Evolutionary conservation across 495 filamentous ascomycete genomes (phyloP).

Genomic region (Cercophora scortea): DNA sequence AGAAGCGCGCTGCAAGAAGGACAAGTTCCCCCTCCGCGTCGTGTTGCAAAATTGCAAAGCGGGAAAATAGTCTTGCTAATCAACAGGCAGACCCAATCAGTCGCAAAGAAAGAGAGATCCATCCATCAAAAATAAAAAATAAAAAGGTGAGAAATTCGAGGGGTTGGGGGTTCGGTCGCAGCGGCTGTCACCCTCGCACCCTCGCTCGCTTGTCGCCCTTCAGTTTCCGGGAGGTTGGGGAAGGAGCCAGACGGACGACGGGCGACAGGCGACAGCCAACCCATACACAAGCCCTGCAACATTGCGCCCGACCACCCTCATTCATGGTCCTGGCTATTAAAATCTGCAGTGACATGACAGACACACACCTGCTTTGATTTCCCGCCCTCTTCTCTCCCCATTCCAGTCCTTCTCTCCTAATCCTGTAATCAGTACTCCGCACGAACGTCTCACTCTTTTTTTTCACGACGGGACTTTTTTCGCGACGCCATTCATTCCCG

Average conservation of each 20-base stretch:
- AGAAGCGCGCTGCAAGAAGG: constrained; percentile 4
- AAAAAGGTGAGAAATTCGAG: constrained; percentile 14
- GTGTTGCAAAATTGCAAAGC: not conserved
- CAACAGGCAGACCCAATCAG: not conserved
- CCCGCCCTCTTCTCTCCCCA: not conserved
- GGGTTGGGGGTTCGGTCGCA: constrained; percentile 17
- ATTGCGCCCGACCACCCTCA: constrained; percentile 16
- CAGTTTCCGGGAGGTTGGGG: constrained; percentile 24
- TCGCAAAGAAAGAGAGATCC: not conserved
- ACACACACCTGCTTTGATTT: not conserved
- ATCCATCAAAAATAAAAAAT: not conserved
- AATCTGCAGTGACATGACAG: constrained; percentile 6
- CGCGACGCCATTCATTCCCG: not conserved
- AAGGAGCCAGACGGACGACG: not conserved
- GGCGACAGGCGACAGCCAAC: not conserved
- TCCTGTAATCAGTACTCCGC: not conserved
- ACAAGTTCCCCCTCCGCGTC: constrained; percentile 1
- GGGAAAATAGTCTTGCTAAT: constrained; percentile 8
- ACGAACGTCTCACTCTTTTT: not conserved
- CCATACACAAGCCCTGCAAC: constrained; percentile 11
- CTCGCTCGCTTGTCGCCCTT: not conserved
- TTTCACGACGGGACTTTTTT: not conserved
- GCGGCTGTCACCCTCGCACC: not conserved
- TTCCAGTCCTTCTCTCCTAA: not conserved
- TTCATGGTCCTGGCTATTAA: constrained; percentile 8